A percentile compares a stretch with the other conserved stretches of the same genome.
Conservation (phyloP, 805 yeast species). For the Saccharomycopsis synnaedendra region DNA sequence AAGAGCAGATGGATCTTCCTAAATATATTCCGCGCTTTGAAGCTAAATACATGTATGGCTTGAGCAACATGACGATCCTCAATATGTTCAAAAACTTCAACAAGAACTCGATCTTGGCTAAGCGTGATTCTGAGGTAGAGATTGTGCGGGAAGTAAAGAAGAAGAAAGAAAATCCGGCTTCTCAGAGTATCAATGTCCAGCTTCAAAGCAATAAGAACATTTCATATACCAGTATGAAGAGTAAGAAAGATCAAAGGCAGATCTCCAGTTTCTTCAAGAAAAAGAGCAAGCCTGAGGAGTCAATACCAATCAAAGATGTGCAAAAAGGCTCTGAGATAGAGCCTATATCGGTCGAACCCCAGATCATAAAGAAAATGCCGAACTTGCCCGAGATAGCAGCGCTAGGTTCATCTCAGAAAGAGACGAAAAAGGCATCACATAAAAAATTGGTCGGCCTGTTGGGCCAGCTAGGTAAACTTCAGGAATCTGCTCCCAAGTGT, state of each 20-base stretch:
- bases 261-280: slow-evolving; percentile 21
- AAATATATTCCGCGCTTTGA: slow-evolving; percentile 33
- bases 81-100: slow-evolving; percentile 16
- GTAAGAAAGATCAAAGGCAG: slow-evolving; percentile 13
- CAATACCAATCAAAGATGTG: neutral
- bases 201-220: slow-evolving; percentile 1
- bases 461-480: neutral
- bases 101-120: slow-evolving; percentile 8
- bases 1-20: slow-evolving; percentile 6
- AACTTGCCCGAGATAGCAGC: no score
- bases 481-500: slow-evolving; percentile 29
- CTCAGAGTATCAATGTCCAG: neutral
- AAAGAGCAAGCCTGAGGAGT: neutral
- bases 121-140: neutral
- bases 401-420: no score
- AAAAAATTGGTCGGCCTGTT: neutral
- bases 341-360: no score
- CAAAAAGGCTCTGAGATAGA: neutral
- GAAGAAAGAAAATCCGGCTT: neutral
- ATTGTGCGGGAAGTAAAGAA: neutral
- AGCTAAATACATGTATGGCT: slow-evolving; percentile 37
- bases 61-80: slow-evolving; percentile 19
- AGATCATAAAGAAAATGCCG: no score
- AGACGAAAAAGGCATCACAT: neutral
- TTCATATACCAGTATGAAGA: slow-evolving; percentile 12